Base-by-base conservation (phyloP, 768 basidiomycete species). In the Arthromyces matolae region DNA sequence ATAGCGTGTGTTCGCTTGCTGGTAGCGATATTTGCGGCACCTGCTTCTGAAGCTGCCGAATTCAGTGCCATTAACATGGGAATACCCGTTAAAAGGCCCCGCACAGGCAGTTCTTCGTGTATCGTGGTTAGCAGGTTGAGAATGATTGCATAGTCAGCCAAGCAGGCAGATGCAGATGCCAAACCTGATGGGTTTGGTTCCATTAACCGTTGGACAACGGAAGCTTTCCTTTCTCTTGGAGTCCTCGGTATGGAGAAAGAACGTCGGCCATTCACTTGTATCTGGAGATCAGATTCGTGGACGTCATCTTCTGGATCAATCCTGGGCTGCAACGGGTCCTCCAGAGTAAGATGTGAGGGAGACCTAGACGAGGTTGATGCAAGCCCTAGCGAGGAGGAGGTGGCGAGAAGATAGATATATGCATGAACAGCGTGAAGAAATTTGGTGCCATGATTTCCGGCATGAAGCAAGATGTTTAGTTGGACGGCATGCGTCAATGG, bases 1-100 rank as follows among this genome's bases (percentile, higher is more conserved):
- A 93, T 73, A 3, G 75, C 77, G 47, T 64, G 69, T 20, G 72
- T 68, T 50, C 81, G 79, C 52, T 70, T 70, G 18, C 66, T 60
- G 22, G 60, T 61, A n/a, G 64, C 63, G 36, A 60, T 44, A 50
- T 78, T 71, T 25, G 68, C 64, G 9, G 60, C 58, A 14, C 72
- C 70, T 22, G 71, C 56, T 27, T 71, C 71, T 3, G 78, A 68
- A 13, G 77, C 78, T 8, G 78, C 78, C 6, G 58, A 64, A 46
- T 89, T 80, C 41, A 95, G 64, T 1, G 88, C 83, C n/a, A 90
- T 61, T 22, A 96, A 65, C 89, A 96, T 93, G 4, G 93, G 93
- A 27, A 90, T 67, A 18, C 91, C 89, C 2, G 83, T 81, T 14
- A 93, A 66, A 32, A 95, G 57, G 2, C 83, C 86, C 33, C 85